Percentiles rank a stretch among this genome's conserved stretches.
These are phyloP conservation scores for Pichia gijzeniarum DNA, from an alignment of 805 yeast genomes.

Conservation along the genomic window DNA sequence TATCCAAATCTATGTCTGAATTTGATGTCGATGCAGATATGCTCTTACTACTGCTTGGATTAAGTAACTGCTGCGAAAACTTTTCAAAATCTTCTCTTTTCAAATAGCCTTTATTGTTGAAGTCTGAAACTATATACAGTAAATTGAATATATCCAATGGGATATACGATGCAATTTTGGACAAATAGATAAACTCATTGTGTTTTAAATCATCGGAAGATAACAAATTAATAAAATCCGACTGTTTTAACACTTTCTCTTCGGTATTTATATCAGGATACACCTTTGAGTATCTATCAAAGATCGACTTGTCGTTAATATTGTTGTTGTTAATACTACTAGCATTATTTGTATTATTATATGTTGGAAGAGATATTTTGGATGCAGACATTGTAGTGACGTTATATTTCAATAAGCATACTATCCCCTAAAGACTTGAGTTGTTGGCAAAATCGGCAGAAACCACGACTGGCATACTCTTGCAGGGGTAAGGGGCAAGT, in stretches of 20 bases:
- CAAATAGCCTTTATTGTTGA: constrained; percentile 54
- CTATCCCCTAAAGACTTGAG: too few species aligned
- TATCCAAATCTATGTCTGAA: constrained; percentile 41
- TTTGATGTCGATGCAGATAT: constrained; percentile 23
- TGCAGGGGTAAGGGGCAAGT: too few species aligned
- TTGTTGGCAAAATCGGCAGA: too few species aligned
- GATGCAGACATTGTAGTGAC: too few species aligned
- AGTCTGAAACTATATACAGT: constrained; percentile 77
- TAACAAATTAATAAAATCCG: constrained; percentile 37
- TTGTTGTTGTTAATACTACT: background rate
- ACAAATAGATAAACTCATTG: constrained; percentile 13
- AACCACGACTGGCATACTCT: too few species aligned
- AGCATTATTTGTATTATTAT: too few species aligned
- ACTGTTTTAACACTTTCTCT: constrained; percentile 27
- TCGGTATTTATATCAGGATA: constrained; percentile 29
- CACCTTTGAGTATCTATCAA: constrained; percentile 35
- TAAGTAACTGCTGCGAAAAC: constrained; percentile 48
- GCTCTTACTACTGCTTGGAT: background rate
- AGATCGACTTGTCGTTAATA: constrained; percentile 25
- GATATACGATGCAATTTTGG: constrained; percentile 30
- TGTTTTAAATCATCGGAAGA: constrained; percentile 33
- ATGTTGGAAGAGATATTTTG: too few species aligned
- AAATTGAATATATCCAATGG: constrained; percentile 58
- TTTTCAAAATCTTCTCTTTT: constrained; percentile 58
- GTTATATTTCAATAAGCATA: too few species aligned